Base-by-base conservation (phyloP, 2,329 filamentous ascomycete genomes). In the Ceratocystis destructans region DNA sequence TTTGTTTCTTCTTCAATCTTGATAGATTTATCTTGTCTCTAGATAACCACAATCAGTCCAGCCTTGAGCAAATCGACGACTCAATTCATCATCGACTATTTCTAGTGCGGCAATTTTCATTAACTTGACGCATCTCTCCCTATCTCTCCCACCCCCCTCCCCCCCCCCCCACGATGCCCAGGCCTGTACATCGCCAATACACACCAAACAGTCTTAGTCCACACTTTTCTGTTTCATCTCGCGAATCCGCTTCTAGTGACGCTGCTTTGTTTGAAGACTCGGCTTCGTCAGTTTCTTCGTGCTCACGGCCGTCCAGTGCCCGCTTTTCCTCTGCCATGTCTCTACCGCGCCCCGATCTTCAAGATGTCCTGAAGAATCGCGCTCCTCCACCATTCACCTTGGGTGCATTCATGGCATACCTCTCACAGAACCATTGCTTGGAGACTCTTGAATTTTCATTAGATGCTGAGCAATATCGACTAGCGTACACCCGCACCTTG, bases 371-470 rank as follows among this genome's bases (percentile, higher is more conserved):
- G 57, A 83, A 89, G 70, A 94, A 96, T 76, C 84, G 83, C 57
- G 89, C 94, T 45, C 86, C 89, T 7, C 86, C 90, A 50, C 94
- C 94, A 70, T 97, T 90, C 82, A 96, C 92, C 0, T 80, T 96
- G 7, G 87, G 85, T 68, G 93, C 93, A 41, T 97, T 97, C 76
- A 97, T 94, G 85, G 92, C 92, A 66, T 97, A 96, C 73, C 82
- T 97, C 3, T 96, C 93, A 0, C 92, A 96, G 73, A 97, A 97
- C 72, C 93, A 97, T 76, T 99, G 94, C 74, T 79, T 97, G 70
- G 94, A 99, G 76, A 96, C 92, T 1, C 80, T 99, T 48, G 94
- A 97, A 74, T 99, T 99, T 75, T 96, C 92, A 50, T 87, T 96
- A 81, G 94, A 96, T 74, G 89, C 93, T 25, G 88, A 91, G 67